These are phyloP conservation scores for Glaciozyma martinii DNA, from an alignment of 768 basidiomycete genomes.

Conservation along the genomic window DNA sequence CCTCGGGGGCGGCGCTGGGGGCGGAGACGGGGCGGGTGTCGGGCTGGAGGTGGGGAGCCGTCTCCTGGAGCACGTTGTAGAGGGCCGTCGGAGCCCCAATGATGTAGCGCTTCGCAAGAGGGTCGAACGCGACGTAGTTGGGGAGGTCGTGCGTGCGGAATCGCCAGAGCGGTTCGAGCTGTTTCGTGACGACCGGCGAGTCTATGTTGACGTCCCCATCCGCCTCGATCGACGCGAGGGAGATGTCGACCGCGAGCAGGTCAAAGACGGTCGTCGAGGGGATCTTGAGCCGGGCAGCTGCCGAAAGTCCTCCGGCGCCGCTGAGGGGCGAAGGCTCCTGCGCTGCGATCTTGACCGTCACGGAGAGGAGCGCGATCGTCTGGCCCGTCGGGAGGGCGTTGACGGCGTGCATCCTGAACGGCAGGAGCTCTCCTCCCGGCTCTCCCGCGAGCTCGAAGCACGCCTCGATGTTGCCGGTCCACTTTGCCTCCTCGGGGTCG, in stretches of 20 bases:
- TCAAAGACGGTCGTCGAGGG: constrained; percentile 15
- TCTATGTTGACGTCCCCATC: not conserved
- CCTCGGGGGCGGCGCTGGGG: not conserved
- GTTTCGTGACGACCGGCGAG: not conserved
- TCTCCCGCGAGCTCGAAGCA: not conserved
- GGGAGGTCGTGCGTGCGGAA: constrained; percentile 11
- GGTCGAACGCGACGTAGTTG: constrained; percentile 2
- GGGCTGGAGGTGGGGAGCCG: too few relatives aligned
- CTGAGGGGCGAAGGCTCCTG: not conserved
- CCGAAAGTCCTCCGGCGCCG: not conserved
- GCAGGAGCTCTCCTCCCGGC: not conserved
- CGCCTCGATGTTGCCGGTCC: not conserved
- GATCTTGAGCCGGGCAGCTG: constrained; percentile 6
- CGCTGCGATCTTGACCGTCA: not conserved
- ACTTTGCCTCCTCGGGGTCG: not conserved
- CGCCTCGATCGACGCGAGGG: not conserved
- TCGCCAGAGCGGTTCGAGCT: constrained; percentile 1
- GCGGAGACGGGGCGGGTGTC: not conserved
- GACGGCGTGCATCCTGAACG: constrained; percentile 14
- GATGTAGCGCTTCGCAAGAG: constrained; percentile 2
- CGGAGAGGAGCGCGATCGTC: constrained; percentile 10
- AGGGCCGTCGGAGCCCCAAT: not conserved
- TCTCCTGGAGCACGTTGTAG: too few relatives aligned
- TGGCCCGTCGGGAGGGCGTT: not conserved
- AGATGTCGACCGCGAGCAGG: constrained; percentile 5